phyloP scores from a whole-genome alignment of 768 basidiomycete genomes.

The Mrakia frigida region DNA sequence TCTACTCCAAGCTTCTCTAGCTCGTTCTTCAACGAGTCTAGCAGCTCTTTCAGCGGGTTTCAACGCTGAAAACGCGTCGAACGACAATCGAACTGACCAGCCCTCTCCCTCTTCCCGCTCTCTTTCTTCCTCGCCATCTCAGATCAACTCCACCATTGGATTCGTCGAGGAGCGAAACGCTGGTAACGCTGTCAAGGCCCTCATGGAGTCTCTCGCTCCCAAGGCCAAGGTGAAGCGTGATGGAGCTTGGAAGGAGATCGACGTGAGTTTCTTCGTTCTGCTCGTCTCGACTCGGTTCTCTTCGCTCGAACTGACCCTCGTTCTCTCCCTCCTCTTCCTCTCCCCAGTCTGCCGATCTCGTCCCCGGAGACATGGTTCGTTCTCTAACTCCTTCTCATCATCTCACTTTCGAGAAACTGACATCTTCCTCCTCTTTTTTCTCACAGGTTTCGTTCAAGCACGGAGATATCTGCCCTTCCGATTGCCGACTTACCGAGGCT shows the following conservation, averaged over 20 bases:
- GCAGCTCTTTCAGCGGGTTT: not conserved
- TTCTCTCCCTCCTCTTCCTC: not conserved
- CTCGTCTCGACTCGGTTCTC: not conserved
- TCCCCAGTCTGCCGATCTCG: constrained; percentile 63
- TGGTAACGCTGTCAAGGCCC: constrained; percentile 97
- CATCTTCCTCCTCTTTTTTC: not conserved
- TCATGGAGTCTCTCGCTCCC: constrained; percentile 98
- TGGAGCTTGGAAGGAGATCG: constrained; percentile 81
- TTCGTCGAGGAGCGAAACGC: constrained; percentile 97
- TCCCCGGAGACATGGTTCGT: constrained; percentile 79
- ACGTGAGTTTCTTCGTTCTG: constrained; percentile 42
- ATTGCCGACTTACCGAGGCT: constrained; percentile 92
- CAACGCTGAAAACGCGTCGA: too few relatives aligned
- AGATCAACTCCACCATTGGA: constrained; percentile 89
- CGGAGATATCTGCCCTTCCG: constrained; percentile 96
- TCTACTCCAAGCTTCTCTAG: not conserved
- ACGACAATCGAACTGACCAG: too few relatives aligned
- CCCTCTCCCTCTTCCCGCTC: not conserved
- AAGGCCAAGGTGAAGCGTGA: constrained; percentile 90
- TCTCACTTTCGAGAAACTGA: not conserved
- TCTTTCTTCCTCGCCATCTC: not conserved
- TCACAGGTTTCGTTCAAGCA: constrained; percentile 83
- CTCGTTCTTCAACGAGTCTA: not conserved
- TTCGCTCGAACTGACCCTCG: not conserved
- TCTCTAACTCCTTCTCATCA: not conserved